Base-by-base conservation (phyloP, 2,329 filamentous ascomycete species). In the Fusarium begoniae region DNA sequence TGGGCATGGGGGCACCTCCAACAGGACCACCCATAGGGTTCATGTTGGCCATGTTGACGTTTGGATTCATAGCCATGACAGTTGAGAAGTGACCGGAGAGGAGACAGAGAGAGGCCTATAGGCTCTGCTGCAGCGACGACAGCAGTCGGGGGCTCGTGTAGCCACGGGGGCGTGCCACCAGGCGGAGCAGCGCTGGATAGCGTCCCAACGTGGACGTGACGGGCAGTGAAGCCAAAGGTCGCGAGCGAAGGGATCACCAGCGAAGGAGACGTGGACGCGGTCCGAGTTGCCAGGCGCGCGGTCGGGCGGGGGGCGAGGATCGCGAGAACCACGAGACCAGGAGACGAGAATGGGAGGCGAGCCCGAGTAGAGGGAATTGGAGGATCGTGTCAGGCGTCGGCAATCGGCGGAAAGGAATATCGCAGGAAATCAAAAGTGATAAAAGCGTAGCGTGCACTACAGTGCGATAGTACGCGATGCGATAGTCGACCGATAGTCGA, bases 1-100 rank as follows among this genome's bases (percentile, higher is more conserved):
- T 91, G 79, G 88, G 88, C 80, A 91, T 89, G 40, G 88, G 87
- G 62, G 82, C 82, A 63, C 85, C 86, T 75, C 91, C 91, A 69
- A 92, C 90, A 60, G 90, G 90, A 53, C 89, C 90, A 69, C 90
- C 91, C 89, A 92, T 90, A 81, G 88, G 86, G 80, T 87, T 90
- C 90, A 94, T 93, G 80, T 86, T 88, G 80, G 87, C 88, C 91
- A 94, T 93, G 80, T 89, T 83, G 48, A 84, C 80, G 85, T 89
- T 91, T 82, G 83, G 86, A 86, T 89, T 91, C 88, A 90, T 90
- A 78, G 80, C 78, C 77, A 79, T 80, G 69, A 66, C 74, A 70
- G 61, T 68, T 74, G 69, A 68, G 65, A 66, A 66, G 14, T 72
- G 47, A 71, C 73, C 64, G 62, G 58, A 72, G 63, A 69, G 64